Conservation (phyloP, 257 asterid species). For the Linaria vulgaris region DNA sequence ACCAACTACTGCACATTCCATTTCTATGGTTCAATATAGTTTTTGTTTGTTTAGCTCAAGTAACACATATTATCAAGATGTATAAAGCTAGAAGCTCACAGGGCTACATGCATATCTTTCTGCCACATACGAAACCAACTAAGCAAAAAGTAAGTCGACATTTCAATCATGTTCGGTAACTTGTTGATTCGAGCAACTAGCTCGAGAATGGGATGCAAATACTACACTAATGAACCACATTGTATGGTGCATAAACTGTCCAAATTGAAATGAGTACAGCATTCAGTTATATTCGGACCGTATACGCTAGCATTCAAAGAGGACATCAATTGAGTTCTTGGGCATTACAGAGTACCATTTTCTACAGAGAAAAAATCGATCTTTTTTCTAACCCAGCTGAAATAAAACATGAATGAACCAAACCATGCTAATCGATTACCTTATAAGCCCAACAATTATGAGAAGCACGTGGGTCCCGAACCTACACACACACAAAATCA, state of each 20-base stretch:
- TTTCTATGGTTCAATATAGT: background rate
- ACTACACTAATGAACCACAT: background rate
- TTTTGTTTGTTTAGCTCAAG: background rate
- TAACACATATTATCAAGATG: background rate
- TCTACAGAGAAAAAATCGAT: too few species aligned
- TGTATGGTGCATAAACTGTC: background rate
- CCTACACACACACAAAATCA: constrained; percentile 37
- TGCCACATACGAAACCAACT: background rate
- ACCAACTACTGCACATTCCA: constrained; percentile 16
- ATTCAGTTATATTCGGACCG: too few species aligned
- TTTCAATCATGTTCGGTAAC: background rate
- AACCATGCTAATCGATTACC: constrained; percentile 36
- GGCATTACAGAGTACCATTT: too few species aligned
- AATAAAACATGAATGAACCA: too few species aligned
- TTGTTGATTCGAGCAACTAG: background rate
- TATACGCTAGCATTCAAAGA: too few species aligned
- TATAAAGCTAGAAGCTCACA: background rate
- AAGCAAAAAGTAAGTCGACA: background rate
- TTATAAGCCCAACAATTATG: constrained; percentile 98
- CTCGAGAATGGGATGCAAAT: background rate
- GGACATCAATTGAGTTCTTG: too few species aligned
- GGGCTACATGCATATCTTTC: background rate
- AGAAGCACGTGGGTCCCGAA: constrained; percentile 78
- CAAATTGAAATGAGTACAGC: background rate
- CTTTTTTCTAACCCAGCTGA: too few species aligned